Base-by-base conservation (phyloP, 2,329 filamentous ascomycete genomes). In the Thelonectria discophora region DNA sequence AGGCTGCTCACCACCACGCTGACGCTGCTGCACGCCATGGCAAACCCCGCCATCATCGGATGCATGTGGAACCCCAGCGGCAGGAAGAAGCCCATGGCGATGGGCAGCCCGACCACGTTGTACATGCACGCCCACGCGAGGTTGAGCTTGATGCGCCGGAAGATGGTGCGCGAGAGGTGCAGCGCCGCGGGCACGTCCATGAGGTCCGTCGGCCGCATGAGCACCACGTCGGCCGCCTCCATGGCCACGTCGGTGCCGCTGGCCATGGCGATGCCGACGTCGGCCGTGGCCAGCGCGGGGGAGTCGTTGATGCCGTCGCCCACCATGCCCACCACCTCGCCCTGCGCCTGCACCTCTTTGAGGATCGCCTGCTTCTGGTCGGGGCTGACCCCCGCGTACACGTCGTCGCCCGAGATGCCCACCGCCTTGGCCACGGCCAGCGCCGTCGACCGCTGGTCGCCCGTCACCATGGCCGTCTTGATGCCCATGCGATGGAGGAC, bases 221-320 rank as follows among this genome's bases (percentile, higher is more conserved):
- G 88, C 15, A 99, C 95, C 17, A 99, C 88, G 71, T 97, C 93
- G 0, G 95, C 95, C 1, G 95, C 95, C 79, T 98, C 95, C 88
- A 99, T 97, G 51, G 95, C 95, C 1, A 99, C 94, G 74, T 98
- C 95, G 0, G 95, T 98, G 58, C 95, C 95, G 8, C 90, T 93
- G 5, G 92, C 86, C 77, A 99, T 92, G 60, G 94, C 94, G 68
- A 99, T 97, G 65, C 95, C 95, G 27, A 98, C 88, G 69, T 97
- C 89, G 11, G 95, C 94, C 0, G 93, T 97, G 0, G 93, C 95
- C 11, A 99, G 87, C 1, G 95, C 95, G 0, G 95, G 95, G 0
- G 93, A 97, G 80, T 99, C 95, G 78, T 99, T 99, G 84, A 99
- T 97, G 43, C 95, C 95, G 76, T 99, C 95, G 54, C 95, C 94